A percentile compares a stretch with the other conserved stretches of the same genome.
These are phyloP conservation scores for Candida sp. DNA, from an alignment of 1,139 yeast species.

Conservation along the genomic window DNA sequence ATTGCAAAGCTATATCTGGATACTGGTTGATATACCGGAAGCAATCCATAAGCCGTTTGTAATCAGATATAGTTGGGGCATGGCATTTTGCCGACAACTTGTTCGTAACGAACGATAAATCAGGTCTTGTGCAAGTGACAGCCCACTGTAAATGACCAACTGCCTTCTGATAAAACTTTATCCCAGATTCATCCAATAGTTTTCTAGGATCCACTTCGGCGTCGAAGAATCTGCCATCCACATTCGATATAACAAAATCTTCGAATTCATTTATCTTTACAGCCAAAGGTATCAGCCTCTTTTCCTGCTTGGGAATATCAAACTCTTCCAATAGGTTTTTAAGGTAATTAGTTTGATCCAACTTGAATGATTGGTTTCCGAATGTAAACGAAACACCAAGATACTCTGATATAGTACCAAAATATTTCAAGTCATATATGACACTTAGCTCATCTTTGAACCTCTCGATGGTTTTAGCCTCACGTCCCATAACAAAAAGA, in stretches of 20 bases:
- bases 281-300: not conserved
- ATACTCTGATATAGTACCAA: constrained; percentile 1
- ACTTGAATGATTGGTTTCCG: not conserved
- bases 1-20: not conserved
- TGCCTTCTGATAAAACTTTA: constrained; percentile 1
- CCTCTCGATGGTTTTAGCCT: not conserved
- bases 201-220: not conserved
- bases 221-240: too few species aligned
- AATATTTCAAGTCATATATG: not conserved
- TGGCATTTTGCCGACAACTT: not conserved
- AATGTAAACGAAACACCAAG: constrained; percentile 4
- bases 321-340: not conserved
- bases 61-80: constrained; percentile 1
- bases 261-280: not conserved
- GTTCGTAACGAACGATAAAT: constrained; percentile 2
- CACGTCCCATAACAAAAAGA: not conserved
- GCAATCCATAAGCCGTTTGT: not conserved
- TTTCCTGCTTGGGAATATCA: not conserved
- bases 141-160: constrained; percentile 7
- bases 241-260: not conserved
- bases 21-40: not conserved
- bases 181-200: not conserved
- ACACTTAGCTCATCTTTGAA: not conserved
- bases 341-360: not conserved
- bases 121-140: constrained; percentile 5